Evolutionary conservation across 371 early-diverging fungal species (phyloP).

Genomic region (Mortierella sp.): DNA sequence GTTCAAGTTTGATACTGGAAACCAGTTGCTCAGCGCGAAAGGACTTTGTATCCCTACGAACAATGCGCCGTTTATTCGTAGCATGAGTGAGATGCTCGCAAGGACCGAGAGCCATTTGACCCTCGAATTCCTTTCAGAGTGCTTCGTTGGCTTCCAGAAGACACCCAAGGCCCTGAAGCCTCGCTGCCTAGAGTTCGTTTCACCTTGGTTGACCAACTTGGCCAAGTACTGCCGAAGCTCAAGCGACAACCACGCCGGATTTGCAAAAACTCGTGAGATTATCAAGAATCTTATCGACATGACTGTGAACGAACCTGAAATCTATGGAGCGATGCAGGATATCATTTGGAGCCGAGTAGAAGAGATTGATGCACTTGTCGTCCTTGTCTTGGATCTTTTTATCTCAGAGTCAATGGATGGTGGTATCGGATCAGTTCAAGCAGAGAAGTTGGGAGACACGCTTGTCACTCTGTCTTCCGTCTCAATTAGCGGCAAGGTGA

Average conservation of each 20-base stretch:
- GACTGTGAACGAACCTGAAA: constrained; percentile 88
- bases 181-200: constrained; percentile 89
- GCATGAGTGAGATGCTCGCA: constrained; percentile 87
- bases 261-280: constrained; percentile 79
- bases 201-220: constrained; percentile 90
- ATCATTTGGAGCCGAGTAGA: constrained; percentile 90
- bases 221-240: constrained; percentile 71
- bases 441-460: constrained; percentile 91
- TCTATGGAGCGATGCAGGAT: constrained; percentile 87
- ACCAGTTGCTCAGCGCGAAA: constrained; percentile 83
- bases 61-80: constrained; percentile 83
- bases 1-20: constrained; percentile 90
- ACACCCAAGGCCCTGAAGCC: constrained; percentile 81
- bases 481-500: constrained; percentile 86
- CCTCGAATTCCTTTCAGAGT: constrained; percentile 90
- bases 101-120: constrained; percentile 83
- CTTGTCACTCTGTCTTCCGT: constrained; percentile 86
- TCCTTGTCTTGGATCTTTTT: constrained; percentile 86
- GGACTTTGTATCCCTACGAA: constrained; percentile 93
- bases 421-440: constrained; percentile 83
- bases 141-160: constrained; percentile 87
- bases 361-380: constrained; percentile 83
- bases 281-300: constrained; percentile 83
- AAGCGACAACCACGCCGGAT: constrained; percentile 63
- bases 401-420: constrained; percentile 83